Conservation (phyloP, 1,139 yeast genomes). For the Blastobotrys persicus region DNA sequence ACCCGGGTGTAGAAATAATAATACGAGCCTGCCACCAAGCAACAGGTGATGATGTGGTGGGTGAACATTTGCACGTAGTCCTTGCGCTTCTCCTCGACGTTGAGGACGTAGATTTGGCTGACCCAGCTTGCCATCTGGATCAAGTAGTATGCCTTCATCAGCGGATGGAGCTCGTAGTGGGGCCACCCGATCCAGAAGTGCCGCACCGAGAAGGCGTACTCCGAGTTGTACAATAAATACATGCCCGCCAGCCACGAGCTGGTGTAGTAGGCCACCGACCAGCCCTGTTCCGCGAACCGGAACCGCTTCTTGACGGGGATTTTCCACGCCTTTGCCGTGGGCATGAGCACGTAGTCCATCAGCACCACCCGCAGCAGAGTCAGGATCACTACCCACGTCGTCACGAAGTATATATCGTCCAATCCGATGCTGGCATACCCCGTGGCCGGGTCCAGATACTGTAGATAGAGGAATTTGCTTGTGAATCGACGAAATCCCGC, state of each 20-base stretch:
- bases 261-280: constrained; percentile 67
- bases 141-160: constrained; percentile 70
- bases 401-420: constrained; percentile 53
- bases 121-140: constrained; percentile 74
- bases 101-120: constrained; percentile 72
- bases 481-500: constrained; percentile 27
- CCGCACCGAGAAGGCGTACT: constrained; percentile 59
- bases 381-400: constrained; percentile 54
- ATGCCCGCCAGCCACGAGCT: constrained; percentile 58
- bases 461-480: constrained; percentile 26
- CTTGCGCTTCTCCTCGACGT: constrained; percentile 75
- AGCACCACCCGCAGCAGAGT: constrained; percentile 59
- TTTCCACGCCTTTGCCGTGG: constrained; percentile 50
- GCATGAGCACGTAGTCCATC: constrained; percentile 58
- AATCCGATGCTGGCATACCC: constrained; percentile 29
- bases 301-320: constrained; percentile 49
- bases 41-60: constrained; percentile 80
- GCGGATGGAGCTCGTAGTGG: constrained; percentile 45
- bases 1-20: constrained; percentile 67
- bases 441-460: constrained; percentile 25
- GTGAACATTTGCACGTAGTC: constrained; percentile 84
- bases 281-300: constrained; percentile 84
- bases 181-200: constrained; percentile 77
- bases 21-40: constrained; percentile 69
- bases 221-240: constrained; percentile 54